Percentiles rank a stretch among this genome's conserved stretches.
Evolutionary conservation across 192 early-diverging fungal genomes (phyloP).

Genomic region (Coemansia pectinata): DNA sequence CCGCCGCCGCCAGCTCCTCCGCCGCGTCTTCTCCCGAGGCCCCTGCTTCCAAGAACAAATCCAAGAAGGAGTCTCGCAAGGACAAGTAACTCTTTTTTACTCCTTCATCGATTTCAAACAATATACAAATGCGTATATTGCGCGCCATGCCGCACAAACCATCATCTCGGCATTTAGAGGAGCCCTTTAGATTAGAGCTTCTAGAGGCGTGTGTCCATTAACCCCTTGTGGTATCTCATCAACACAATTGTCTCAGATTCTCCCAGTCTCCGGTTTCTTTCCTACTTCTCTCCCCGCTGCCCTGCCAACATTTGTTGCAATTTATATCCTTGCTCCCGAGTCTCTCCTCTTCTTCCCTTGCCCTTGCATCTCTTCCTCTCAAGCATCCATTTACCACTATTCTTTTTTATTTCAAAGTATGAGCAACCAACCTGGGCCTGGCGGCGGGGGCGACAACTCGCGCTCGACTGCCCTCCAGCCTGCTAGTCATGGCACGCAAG

Average conservation of each 20-base stretch:
- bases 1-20: neutral
- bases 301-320: too few relatives aligned
- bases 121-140: neutral
- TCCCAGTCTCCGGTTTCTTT: too few relatives aligned
- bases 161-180: neutral
- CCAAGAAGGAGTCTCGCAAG: slow-evolving; percentile 31
- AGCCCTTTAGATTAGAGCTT: neutral
- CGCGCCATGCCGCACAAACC: neutral
- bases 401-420: neutral
- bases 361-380: neutral
- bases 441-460: neutral
- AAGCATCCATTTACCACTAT: neutral
- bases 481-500: slow-evolving; percentile 37
- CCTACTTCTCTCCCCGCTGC: too few relatives aligned
- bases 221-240: neutral
- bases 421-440: neutral
- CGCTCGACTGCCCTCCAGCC: neutral
- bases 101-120: neutral
- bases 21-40: slow-evolving; percentile 10
- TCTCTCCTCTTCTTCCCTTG: neutral
- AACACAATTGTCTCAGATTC: neutral
- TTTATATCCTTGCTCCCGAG: too few relatives aligned
- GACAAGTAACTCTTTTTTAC: slow-evolving; percentile 5
- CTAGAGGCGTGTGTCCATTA: neutral
- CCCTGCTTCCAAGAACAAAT: slow-evolving; percentile 1